Conservation (phyloP, 208 protist species). For the Leishmania turanica region DNA sequence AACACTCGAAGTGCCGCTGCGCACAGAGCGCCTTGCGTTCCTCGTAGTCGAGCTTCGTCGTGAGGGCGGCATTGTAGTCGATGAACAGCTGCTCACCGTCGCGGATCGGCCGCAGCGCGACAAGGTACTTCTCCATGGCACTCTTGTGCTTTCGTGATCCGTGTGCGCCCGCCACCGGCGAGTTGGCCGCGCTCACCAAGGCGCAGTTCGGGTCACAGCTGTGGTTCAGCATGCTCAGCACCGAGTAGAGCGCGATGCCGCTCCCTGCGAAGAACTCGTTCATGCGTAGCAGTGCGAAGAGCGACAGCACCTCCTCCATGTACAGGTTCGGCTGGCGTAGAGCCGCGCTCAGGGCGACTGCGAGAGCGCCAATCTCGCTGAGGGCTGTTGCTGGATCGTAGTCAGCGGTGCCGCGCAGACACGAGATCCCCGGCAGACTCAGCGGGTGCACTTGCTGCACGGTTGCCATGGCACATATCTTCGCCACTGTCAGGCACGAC, state of each 20-base stretch:
- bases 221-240: slow-evolving; percentile 83
- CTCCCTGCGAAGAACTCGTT: slow-evolving; percentile 76
- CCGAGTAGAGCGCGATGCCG: slow-evolving; percentile 69
- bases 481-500: slow-evolving; percentile 73
- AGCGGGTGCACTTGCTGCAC: slow-evolving; percentile 79
- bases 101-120: slow-evolving; percentile 68
- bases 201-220: slow-evolving; percentile 89
- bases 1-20: slow-evolving; percentile 89
- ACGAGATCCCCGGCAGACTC: slow-evolving; percentile 44
- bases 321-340: slow-evolving; percentile 79
- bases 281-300: slow-evolving; percentile 86
- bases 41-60: slow-evolving; percentile 65
- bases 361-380: slow-evolving; percentile 71
- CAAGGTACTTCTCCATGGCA: slow-evolving; percentile 37
- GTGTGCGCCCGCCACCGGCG: background rate
- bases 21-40: slow-evolving; percentile 77
- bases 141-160: background rate
- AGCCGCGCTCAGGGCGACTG: slow-evolving; percentile 58
- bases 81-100: slow-evolving; percentile 89
- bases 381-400: slow-evolving; percentile 81
- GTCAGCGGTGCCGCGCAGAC: slow-evolving; percentile 64
- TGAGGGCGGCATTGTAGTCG: slow-evolving; percentile 82
- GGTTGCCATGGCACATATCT: slow-evolving; percentile 82
- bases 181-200: slow-evolving; percentile 38
- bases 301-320: slow-evolving; percentile 87